Evolutionary conservation across 495 filamentous ascomycete species (phyloP).

Genomic region (Hyaloscypha finlandica): DNA sequence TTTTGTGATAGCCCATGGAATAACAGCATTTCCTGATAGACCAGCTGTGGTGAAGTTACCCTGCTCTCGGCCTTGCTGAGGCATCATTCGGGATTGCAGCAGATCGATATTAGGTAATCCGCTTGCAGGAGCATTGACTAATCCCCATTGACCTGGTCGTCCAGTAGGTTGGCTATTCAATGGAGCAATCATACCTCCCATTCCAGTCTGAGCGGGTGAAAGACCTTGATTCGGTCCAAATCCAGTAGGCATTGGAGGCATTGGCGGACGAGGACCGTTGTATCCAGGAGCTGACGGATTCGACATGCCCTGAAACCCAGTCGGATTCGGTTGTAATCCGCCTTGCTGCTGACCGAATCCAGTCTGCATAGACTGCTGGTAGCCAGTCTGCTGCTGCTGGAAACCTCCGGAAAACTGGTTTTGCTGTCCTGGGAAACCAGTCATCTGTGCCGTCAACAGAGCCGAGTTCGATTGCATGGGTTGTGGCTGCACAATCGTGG

Average conservation of each 20-base stretch:
- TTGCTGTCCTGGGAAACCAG: slow-evolving; percentile 60
- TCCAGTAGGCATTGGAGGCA: slow-evolving; percentile 93
- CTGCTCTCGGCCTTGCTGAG: slow-evolving; percentile 89
- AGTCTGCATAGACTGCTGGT: slow-evolving; percentile 50
- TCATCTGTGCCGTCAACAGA: slow-evolving; percentile 74
- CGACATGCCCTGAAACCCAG: slow-evolving; percentile 48
- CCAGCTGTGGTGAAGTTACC: slow-evolving; percentile 82
- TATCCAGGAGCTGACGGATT: slow-evolving; percentile 62
- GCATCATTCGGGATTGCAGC: slow-evolving; percentile 96
- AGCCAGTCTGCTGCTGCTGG: slow-evolving; percentile 61
- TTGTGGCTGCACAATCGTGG: slow-evolving; percentile 83
- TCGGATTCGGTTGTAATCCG: slow-evolving; percentile 59
- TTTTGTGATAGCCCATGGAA: slow-evolving; percentile 99
- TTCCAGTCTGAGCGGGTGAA: slow-evolving; percentile 62
- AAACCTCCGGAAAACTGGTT: slow-evolving; percentile 32
- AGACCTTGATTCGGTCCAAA: slow-evolving; percentile 60
- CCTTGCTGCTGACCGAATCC: slow-evolving; percentile 64
- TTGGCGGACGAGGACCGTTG: slow-evolving; percentile 78
- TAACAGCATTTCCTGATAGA: slow-evolving; percentile 87
- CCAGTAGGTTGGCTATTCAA: slow-evolving; percentile 95
- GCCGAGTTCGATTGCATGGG: slow-evolving; percentile 78
- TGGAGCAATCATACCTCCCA: slow-evolving; percentile 54
- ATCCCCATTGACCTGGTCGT: slow-evolving; percentile 93
- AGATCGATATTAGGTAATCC: slow-evolving; percentile 93
- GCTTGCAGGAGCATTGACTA: slow-evolving; percentile 89